Evolutionary conservation across 495 filamentous ascomycete genomes (phyloP).

Genomic region (Cercophora newfieldiana): DNA sequence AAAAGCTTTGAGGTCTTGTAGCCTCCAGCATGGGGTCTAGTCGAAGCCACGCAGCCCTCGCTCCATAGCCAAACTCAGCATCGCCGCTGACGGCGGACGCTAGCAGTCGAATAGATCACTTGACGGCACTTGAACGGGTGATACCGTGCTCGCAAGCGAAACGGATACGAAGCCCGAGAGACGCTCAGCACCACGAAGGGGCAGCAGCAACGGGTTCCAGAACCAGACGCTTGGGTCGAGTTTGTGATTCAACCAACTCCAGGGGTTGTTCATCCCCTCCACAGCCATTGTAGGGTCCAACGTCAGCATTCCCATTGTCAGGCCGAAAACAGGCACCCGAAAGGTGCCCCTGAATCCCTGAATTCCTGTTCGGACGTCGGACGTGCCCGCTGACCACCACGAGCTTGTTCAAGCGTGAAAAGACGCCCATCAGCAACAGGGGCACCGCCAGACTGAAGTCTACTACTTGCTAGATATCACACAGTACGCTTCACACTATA

Average conservation of each 20-base stretch:
- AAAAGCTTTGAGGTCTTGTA: constrained; percentile 46
- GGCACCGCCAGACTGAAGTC: background rate
- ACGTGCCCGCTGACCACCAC: background rate
- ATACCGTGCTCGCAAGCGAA: background rate
- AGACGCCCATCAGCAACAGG: background rate
- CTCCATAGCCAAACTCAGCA: background rate
- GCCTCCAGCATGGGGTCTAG: background rate
- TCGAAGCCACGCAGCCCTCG: background rate
- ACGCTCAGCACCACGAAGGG: background rate
- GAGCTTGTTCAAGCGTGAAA: background rate
- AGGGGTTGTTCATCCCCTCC: background rate
- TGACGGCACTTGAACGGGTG: background rate
- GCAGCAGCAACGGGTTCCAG: background rate
- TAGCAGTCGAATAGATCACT: background rate
- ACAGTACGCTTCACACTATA: background rate
- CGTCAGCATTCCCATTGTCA: background rate
- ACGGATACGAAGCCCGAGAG: background rate
- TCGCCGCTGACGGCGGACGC: background rate
- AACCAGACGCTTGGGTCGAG: background rate
- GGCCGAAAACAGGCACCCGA: constrained; percentile 3
- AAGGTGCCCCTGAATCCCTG: constrained; percentile 1
- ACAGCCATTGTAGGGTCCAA: background rate
- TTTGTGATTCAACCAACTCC: constrained; percentile 5
- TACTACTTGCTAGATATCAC: background rate
- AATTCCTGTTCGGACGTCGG: background rate